Evolutionary conservation across 345 rosid species (phyloP), one percentile per base, ranked within the genome.

Genomic region (Passiflora organensis): DNA sequence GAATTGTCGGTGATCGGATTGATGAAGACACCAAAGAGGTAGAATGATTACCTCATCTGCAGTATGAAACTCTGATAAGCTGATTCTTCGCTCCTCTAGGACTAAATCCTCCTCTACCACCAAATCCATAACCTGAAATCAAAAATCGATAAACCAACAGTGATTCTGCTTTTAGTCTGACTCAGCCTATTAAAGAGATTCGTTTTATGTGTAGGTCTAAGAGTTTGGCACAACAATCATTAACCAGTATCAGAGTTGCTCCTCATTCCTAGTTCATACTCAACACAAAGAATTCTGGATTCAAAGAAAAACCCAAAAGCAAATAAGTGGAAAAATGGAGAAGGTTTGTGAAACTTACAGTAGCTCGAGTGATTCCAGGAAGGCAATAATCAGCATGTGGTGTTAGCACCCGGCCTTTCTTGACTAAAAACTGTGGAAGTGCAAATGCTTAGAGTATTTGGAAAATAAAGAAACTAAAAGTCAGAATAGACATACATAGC

Each of bases 331-430:
- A 52, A 18, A 13, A 36, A 13, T 43, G 42, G 53, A 6, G 20
- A 48, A 63, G 34, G 44, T 51, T 36, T 43, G 52, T 23, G 53
- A 13, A 63, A 64, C 91, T 78, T 73, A 91, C 96, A 32, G 94
- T 81, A 45, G 89, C 84, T 80, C 89, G 71, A 37, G 94, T 90
- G 66, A 87, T 84, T 34, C 97, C 95, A 28, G 97, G 91, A 56
- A 87, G 97, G 72, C 97, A 90, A 69, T 80, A 87, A 77, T 90
- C 97, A 39, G 94, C 91, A 43, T 85, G 91, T 47, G 97, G 95
- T 20, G 91, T 87, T 57, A 77, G 68, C 64, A 90, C 94, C 25
- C 78, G 71, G 17, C 91, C 89, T 76, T 83, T 90, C 80, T 90
- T 90, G 48, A 90, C 89, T 74, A 87, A 49, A 49, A 90, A 87